Evolutionary conservation across 2,329 filamentous ascomycete species (phyloP), one percentile per base, ranked within the genome.

Genomic region (Teratosphaeria pseudoeucalypti): DNA sequence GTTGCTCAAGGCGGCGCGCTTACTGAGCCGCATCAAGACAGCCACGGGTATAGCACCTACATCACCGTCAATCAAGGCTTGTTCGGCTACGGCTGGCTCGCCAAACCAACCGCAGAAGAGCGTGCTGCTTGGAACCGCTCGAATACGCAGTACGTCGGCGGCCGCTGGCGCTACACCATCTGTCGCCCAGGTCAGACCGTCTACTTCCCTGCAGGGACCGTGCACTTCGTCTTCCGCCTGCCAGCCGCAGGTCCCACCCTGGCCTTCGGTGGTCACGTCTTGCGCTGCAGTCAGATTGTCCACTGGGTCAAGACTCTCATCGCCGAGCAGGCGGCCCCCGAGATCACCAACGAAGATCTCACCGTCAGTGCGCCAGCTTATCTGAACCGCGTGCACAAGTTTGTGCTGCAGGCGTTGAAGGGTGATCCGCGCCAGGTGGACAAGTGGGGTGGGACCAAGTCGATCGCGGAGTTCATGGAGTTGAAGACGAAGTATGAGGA

Each of bases 281-380:
- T 72, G 37, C 64, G 70, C 29, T 70, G 68, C 60, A 70, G 68
- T n/a, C 70, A 68, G 56, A 68, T 72, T 12, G 72, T 76, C 10
- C 67, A 75, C 57, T 77, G 78, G 72, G 70, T 77, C 12, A 73
- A 76, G 66, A 77, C 75, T 56, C 66, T 79, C 53, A 73, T 78
- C 58, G 74, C 77, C 57, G 74, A 76, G 61, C 73, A 74, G 1
- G 67, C 74, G 19, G 71, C 75, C 52, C 71, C 72, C 61, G 74
- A 75, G 43, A 75, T 79, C 55, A 76, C 78, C 59, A 76, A 76
- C 39, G 67, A 78, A 62, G 77, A 78, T 19, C 61, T 79, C 58
- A 74, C 73, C 59, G 68, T 77, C 52, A 69, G 71, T 23, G 68
- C 68, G 34, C 61, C 64, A 6, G 67, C 64, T 3, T 71, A 71